Evolutionary conservation across 179 eudicot genomes (phyloP), one percentile per base, ranked within the genome.

Genomic region (Pouteria campechiana): DNA sequence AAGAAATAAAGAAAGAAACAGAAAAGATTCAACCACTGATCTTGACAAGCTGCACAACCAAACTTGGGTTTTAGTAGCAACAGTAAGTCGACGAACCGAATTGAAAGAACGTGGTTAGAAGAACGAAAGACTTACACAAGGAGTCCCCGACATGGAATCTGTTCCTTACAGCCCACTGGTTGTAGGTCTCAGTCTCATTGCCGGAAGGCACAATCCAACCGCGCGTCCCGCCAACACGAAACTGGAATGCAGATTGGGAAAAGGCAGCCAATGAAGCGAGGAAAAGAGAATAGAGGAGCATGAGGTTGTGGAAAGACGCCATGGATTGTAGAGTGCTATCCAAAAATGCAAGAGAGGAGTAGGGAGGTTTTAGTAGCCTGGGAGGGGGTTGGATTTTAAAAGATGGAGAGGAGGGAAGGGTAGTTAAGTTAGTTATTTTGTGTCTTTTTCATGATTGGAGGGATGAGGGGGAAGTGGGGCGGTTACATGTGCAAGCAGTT

Each of bases 91-190:
- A n/a, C n/a, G n/a, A n/a, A n/a, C n/a, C 44, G 32, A 13, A 4
- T 9, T 18, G 15, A 48, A 29, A 36, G 8, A 24, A 37, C 21
- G 1, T 1, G 15, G 16, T n/a, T 17, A 37, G 30, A 0, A 3
- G 18, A 32, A 59, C n/a, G n/a, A n/a, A n/a, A n/a, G n/a, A n/a
- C 88, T 68, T 76, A 76, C 94, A 34, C 18, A 81, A 14, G 37
- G 74, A 39, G 18, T 83, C 94, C 25, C 83, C 83, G 32, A 80
- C 60, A 44, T 54, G 90, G 58, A 80, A 83, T 43, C 89, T 40
- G 66, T 76, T 54, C 33, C 64, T 53, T 24, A 73, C 47, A 10
- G 94, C 90, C 94, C 90, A 83, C 16, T 77, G 71, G 37, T 80
- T 83, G 48, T 76, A 83, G 4, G 86, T 62, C 21, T 69, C 68